Percentiles rank a stretch among this genome's conserved stretches.
phyloP scores from a whole-genome alignment of 805 yeast species.

The Helenozyma baotianmanensis region DNA sequence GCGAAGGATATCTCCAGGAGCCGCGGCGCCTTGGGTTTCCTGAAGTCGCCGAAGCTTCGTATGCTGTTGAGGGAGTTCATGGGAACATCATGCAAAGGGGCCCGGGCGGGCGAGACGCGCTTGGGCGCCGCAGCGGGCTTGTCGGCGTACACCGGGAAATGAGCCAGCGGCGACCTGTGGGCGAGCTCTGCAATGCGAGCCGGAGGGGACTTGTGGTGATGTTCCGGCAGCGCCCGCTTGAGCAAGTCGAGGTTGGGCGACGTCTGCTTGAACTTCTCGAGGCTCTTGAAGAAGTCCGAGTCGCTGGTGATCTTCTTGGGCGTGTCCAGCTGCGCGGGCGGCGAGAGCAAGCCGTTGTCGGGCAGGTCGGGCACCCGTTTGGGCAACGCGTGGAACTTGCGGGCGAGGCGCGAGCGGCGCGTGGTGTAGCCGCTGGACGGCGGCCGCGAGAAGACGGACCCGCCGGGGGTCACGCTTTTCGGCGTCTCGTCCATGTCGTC shows the following conservation, averaged over 20 bases:
- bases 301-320: slow-evolving; percentile 4
- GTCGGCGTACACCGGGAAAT: no score
- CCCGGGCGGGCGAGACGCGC: slow-evolving; percentile 3
- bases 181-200: no score
- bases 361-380: no score
- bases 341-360: no score
- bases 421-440: slow-evolving; percentile 9
- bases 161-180: no score
- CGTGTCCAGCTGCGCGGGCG: neutral
- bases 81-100: slow-evolving; percentile 9
- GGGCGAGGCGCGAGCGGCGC: no score
- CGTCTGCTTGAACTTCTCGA: slow-evolving; percentile 12
- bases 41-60: slow-evolving; percentile 18
- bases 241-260: slow-evolving; percentile 2
- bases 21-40: slow-evolving; percentile 31
- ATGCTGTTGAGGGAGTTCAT: slow-evolving; percentile 9
- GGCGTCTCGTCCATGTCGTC: no score
- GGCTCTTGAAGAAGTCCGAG: slow-evolving; percentile 15
- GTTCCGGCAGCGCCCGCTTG: neutral
- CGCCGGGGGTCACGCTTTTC: no score
- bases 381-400: no score
- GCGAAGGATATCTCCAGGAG: neutral
- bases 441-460: slow-evolving; percentile 5
- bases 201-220: neutral
- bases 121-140: neutral